Evolutionary conservation across 345 rosid species (phyloP).

Genomic region (Nephelium lappaceum): DNA sequence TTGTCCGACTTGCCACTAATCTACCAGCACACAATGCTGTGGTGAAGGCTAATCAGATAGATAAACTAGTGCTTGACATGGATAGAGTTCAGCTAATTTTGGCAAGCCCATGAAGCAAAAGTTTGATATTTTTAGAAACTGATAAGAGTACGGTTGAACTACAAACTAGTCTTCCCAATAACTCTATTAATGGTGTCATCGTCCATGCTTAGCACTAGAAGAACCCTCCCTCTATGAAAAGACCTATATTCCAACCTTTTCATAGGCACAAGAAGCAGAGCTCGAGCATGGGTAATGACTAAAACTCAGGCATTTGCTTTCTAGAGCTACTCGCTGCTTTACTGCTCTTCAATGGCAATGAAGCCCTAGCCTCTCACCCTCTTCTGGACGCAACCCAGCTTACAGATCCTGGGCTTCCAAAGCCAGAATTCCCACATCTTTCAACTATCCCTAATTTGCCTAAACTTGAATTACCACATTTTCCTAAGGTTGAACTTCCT

Average conservation of each 20-base stretch:
- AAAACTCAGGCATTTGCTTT: not conserved
- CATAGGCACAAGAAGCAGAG: not conserved
- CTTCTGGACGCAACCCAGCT: constrained; percentile 19
- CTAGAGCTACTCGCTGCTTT: constrained; percentile 9
- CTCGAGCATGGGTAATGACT: constrained; percentile 16
- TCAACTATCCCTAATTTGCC: constrained; percentile 19
- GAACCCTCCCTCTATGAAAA: not conserved
- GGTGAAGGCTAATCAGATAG: not conserved
- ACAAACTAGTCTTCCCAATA: not conserved
- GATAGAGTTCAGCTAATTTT: not conserved
- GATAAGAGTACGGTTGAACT: not conserved
- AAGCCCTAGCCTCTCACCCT: constrained; percentile 20
- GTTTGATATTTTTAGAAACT: not conserved
- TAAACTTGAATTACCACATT: constrained; percentile 7
- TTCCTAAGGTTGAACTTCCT: constrained; percentile 8
- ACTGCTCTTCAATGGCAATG: not conserved
- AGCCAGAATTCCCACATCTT: constrained; percentile 6
- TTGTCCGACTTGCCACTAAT: not conserved
- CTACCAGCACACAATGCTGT: not conserved
- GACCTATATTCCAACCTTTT: not conserved
- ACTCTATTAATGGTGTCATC: not conserved
- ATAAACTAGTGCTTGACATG: not conserved
- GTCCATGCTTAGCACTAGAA: too few relatives aligned
- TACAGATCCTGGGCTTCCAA: constrained; percentile 20
- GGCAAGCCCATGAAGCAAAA: not conserved